These are phyloP conservation scores for Basipetospora chlamydospora DNA, from an alignment of 2,329 filamentous ascomycete genomes.

Conservation along the genomic window DNA sequence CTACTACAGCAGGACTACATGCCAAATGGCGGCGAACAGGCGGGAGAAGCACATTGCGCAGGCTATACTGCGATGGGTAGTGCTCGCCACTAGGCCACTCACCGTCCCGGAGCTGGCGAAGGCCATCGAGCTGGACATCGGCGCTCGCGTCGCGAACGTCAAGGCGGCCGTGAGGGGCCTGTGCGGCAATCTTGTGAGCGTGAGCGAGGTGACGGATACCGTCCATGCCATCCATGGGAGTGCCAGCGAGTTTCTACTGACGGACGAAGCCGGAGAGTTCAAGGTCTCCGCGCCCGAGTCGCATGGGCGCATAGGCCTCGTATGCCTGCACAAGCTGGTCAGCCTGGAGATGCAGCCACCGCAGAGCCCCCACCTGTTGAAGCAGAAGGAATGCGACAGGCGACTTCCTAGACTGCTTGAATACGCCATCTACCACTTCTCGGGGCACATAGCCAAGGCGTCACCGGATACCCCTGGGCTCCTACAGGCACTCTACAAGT, in stretches of 20 bases:
- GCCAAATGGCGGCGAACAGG: slow-evolving; percentile 14
- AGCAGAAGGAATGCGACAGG: background rate
- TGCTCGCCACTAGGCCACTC: slow-evolving; percentile 12
- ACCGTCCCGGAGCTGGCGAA: slow-evolving; percentile 13
- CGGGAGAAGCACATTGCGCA: slow-evolving; percentile 14
- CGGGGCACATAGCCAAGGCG: background rate
- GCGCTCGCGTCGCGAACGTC: slow-evolving; percentile 10
- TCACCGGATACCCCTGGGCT: slow-evolving; percentile 9
- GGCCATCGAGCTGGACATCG: slow-evolving; percentile 15
- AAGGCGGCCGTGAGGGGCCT: slow-evolving; percentile 12
- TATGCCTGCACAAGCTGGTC: background rate
- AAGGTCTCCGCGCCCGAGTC: slow-evolving; percentile 10
- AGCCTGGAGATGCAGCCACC: slow-evolving; percentile 1
- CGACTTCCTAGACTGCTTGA: background rate
- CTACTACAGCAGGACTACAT: slow-evolving; percentile 11
- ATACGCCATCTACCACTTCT: background rate
- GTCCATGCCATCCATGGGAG: slow-evolving; percentile 16
- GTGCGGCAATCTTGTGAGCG: slow-evolving; percentile 16
- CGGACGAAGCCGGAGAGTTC: slow-evolving; percentile 12
- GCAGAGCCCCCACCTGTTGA: background rate
- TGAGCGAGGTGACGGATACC: slow-evolving; percentile 10
- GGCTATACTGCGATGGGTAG: slow-evolving; percentile 15
- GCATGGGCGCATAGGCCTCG: slow-evolving; percentile 11
- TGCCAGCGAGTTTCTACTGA: slow-evolving; percentile 14
- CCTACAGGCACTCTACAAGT: slow-evolving; percentile 11